Conservation (phyloP, 805 yeast species). For the Yarrowia sp. region DNA sequence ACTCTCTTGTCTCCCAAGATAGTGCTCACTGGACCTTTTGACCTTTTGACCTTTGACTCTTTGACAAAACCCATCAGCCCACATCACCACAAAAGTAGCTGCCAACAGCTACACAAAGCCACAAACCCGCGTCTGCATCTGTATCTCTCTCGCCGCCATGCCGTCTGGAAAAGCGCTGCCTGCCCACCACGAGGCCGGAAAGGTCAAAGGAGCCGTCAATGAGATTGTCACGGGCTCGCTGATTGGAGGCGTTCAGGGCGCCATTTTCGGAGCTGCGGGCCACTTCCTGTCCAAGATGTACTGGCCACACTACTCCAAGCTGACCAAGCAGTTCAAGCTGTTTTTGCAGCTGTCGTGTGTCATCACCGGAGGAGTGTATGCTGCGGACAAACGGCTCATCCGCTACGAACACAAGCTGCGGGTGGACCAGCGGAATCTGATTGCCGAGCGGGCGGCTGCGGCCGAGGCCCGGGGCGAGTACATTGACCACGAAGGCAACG, state of each 20-base stretch:
- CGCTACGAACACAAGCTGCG: slow-evolving; percentile 38
- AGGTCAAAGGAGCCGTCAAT: slow-evolving; percentile 44
- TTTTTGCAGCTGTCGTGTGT: slow-evolving; percentile 33
- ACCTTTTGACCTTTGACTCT: too few relatives aligned
- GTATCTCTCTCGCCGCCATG: too few relatives aligned
- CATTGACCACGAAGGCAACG: slow-evolving; percentile 30
- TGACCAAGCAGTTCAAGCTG: slow-evolving; percentile 38
- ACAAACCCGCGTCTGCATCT: too few relatives aligned
- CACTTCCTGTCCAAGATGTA: slow-evolving; percentile 22
- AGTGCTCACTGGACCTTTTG: slow-evolving; percentile 1
- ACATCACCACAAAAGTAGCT: too few relatives aligned
- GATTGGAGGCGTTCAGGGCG: slow-evolving; percentile 36
- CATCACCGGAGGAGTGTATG: slow-evolving; percentile 33
- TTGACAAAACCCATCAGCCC: too few relatives aligned
- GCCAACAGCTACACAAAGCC: too few relatives aligned
- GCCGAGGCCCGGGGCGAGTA: slow-evolving; percentile 39
- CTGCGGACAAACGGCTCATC: slow-evolving; percentile 37
- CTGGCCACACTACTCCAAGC: slow-evolving; percentile 27
- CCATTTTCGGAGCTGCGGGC: slow-evolving; percentile 12
- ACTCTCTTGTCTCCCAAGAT: too few relatives aligned
- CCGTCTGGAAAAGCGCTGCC: slow-evolving; percentile 42
- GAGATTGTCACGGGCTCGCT: slow-evolving; percentile 37
- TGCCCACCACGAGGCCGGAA: slow-evolving; percentile 45
- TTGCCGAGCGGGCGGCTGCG: slow-evolving; percentile 29
- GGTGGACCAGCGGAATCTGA: slow-evolving; percentile 12